Evolutionary conservation across 768 basidiomycete genomes (phyloP).

Genomic region (Hortiboletus flavorubellus): DNA sequence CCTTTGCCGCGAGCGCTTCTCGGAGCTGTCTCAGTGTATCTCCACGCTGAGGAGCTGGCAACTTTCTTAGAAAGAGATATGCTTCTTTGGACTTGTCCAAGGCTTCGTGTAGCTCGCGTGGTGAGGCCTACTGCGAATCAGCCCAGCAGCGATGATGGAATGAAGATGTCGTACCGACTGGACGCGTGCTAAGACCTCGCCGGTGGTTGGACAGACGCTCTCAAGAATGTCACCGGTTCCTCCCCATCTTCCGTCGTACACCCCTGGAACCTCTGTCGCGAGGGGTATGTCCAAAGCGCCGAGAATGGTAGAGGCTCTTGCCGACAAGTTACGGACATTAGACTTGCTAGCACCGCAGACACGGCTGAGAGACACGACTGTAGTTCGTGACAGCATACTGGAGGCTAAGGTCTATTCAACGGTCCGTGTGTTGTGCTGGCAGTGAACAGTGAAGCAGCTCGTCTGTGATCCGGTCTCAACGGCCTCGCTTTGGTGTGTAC

Average conservation of each 20-base stretch:
- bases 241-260: constrained; percentile 81
- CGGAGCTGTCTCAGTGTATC: constrained; percentile 87
- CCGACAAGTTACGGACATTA: constrained; percentile 51
- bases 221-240: constrained; percentile 67
- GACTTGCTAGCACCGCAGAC: constrained; percentile 17
- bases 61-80: constrained; percentile 60
- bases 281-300: constrained; percentile 58
- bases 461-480: constrained; percentile 6
- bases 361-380: constrained; percentile 8
- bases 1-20: constrained; percentile 76
- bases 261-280: constrained; percentile 59
- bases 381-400: constrained; percentile 25
- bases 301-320: constrained; percentile 66
- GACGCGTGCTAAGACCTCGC: constrained; percentile 76
- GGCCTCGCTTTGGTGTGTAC: background rate
- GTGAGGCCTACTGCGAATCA: constrained; percentile 50
- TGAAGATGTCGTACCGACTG: constrained; percentile 48
- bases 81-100: constrained; percentile 74
- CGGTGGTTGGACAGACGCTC: constrained; percentile 83
- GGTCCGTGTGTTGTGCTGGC: constrained; percentile 1
- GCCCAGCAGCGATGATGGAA: constrained; percentile 2
- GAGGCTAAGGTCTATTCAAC: background rate
- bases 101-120: constrained; percentile 66
- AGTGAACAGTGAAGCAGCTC: background rate
- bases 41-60: constrained; percentile 86